Evolutionary conservation across 2,329 filamentous ascomycete species (phyloP), one percentile per base, ranked within the genome.

Genomic region (Zasmidium cellare): DNA sequence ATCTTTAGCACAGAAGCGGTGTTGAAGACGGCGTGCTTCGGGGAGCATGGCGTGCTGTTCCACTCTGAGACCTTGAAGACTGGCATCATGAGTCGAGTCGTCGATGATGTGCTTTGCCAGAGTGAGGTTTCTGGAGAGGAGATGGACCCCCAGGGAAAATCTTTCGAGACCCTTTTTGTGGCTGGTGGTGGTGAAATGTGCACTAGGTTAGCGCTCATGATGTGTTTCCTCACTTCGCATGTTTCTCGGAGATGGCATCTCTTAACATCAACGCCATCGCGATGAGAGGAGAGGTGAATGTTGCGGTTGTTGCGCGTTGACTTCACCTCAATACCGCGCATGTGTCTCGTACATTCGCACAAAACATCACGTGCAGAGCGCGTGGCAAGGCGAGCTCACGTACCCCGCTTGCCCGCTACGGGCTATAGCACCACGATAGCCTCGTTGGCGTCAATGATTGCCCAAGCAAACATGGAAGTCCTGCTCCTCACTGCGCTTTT

Each of bases 401-500:
- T 41, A 41, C 35, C 35, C 35, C 35, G 35, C 35, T 6, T 41
- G 16, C 3, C 35, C 6, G 16, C 7, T 20, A n/a, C n/a, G n/a
- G n/a, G 51, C 35, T 46, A 53, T 53, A 53, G 51, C 35, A 41
- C 35, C 35, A 41, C 16, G 7, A 14, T 41, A 41, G 35, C 35
- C 35, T 41, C 35, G 35, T 14, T 41, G 35, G 35, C 35, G 35
- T 41, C 14, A 44, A 5, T 16, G 22, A 18, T 24, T 38, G 46
- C 18, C 18, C 23, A 25, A 53, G 19, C 44, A 53, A 53, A 44
- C 23, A 65, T 65, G 63, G 60, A 57, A 41, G 49, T 59, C 19
- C 57, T 63, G 51, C 47, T 65, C 23, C 47, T 65, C 23, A 46
- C 44, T n/a, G 51, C 56, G 31, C 22, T 65, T 9, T 59, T 58